A percentile compares a stretch with the other conserved stretches of the same genome.
Evolutionary conservation across 176 grass and related monocot species (phyloP).

Genomic region (Raddia guianensis): DNA sequence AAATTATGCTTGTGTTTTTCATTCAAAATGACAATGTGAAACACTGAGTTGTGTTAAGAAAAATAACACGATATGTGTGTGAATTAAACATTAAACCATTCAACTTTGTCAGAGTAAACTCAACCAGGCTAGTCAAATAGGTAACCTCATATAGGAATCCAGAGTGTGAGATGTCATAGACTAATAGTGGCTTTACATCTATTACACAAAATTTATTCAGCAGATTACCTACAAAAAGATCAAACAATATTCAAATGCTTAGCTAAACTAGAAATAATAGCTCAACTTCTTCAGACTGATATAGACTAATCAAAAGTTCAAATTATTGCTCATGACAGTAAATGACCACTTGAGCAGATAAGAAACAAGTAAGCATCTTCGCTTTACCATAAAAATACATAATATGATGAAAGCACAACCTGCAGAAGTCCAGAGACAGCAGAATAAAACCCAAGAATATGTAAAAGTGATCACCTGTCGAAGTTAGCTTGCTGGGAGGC

Average conservation of each 20-base stretch:
- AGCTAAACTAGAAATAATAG: no score
- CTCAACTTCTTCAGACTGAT: no score
- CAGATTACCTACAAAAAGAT: background rate
- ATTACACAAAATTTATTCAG: constrained; percentile 3
- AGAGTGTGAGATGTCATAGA: background rate
- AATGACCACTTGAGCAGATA: background rate
- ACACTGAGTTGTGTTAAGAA: background rate
- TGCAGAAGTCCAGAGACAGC: background rate
- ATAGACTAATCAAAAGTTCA: background rate
- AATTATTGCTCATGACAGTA: background rate
- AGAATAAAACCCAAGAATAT: constrained; percentile 20
- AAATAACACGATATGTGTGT: constrained; percentile 12
- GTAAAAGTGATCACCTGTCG: constrained; percentile 61
- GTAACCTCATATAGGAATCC: no score
- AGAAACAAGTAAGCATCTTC: background rate
- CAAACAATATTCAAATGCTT: background rate
- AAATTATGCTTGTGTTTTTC: no score
- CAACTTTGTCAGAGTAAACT: background rate
- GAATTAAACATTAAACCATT: no score
- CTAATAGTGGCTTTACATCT: background rate
- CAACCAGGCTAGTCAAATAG: no score
- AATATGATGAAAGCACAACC: constrained; percentile 2
- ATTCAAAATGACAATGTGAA: constrained; percentile 33
- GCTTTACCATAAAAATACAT: background rate
- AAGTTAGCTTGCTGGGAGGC: constrained; percentile 83